phyloP scores from a whole-genome alignment of 805 yeast genomes.

The Starmera amethionina region DNA sequence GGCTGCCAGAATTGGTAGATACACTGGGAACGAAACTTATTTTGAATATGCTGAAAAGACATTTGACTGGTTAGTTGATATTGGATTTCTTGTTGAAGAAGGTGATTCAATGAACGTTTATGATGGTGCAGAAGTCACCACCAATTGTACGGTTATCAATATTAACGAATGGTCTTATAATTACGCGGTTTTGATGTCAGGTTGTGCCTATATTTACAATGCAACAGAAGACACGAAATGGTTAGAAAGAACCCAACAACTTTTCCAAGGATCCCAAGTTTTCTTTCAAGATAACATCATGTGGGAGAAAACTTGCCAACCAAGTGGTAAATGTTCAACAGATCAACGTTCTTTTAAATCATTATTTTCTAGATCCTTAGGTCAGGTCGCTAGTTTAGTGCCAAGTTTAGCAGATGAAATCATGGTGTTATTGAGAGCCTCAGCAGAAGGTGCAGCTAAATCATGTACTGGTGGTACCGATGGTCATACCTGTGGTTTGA shows the following conservation, averaged over 20 bases:
- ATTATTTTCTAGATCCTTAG: conserved; percentile 56
- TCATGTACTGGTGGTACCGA: conserved; percentile 70
- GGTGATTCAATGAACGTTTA: conserved; percentile 28
- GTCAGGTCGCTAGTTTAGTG: conserved; percentile 43
- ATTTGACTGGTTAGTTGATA: conserved; percentile 50
- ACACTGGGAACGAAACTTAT: conserved; percentile 46
- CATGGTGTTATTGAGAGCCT: conserved; percentile 28
- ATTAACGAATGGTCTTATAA: conserved; percentile 57
- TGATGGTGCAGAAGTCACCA: conserved; percentile 49
- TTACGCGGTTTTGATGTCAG: conserved; percentile 57
- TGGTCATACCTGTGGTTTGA: conserved; percentile 65
- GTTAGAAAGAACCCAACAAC: conserved; percentile 35
- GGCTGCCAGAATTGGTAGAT: conserved; percentile 56
- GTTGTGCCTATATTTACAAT: conserved; percentile 61
- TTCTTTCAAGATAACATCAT: conserved; percentile 43
- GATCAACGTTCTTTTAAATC: conserved; percentile 74
- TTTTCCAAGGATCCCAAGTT: conserved; percentile 35
- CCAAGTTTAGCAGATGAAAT: conserved; percentile 39
- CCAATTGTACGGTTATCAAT: conserved; percentile 41
- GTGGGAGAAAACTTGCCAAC: conserved; percentile 55
- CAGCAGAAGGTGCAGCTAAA: conserved; percentile 60
- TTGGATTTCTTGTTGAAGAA: conserved; percentile 30
- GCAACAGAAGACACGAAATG: conserved; percentile 42
- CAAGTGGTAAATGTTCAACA: conserved; percentile 43
- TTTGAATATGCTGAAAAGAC: conserved; percentile 43